Evolutionary conservation across 768 basidiomycete species (phyloP), one percentile per base, ranked within the genome.

Genomic region (Pisolithus tinctorius): DNA sequence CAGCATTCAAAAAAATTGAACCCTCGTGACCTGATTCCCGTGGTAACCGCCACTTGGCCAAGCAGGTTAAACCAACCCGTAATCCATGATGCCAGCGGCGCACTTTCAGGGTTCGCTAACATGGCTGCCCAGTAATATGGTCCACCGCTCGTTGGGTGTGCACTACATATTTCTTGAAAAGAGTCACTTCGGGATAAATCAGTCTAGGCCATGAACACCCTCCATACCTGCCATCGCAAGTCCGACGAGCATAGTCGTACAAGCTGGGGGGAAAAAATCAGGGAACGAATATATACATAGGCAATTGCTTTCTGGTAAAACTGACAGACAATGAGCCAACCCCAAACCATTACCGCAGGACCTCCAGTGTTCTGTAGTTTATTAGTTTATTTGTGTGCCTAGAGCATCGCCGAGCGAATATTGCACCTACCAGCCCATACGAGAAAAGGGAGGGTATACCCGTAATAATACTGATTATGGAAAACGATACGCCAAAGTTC

Each of bases 91-190:
- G 84, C 82, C 29, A 87, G 71, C 0, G 84, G 70, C 4, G 84
- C 84, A 36, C 76, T 65, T 56, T 76, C 57, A 1, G 77, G 79
- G 48, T 71, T 70, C 1, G 83, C 80, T 1, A 88, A 66, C 79
- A 87, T 84, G 1, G 86, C 85, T n/a, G 85, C 81, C 87, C 86
- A 88, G 65, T 82, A 87, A 59, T 88, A 87, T 0, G 87, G 86
- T 0, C 86, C 86, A 6, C 86, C 84, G 45, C 79, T 82, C 2
- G 83, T 84, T 4, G 82, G 84, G 68, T 82, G 83, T 2, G 84
- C 82, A 55, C 82, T 84, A 53, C 69, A 73, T 30, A 72, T 65
- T 63, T 77, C 75, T 59, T 14, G 26, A 13, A 7, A 17, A 38
- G 30, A 16, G 6, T 29, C 23, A 8, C 25, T 47, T 14, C 25